These are phyloP conservation scores for Ammopiptanthus mongolicus DNA, from an alignment of 306 rosid species.

Conservation along the genomic window DNA sequence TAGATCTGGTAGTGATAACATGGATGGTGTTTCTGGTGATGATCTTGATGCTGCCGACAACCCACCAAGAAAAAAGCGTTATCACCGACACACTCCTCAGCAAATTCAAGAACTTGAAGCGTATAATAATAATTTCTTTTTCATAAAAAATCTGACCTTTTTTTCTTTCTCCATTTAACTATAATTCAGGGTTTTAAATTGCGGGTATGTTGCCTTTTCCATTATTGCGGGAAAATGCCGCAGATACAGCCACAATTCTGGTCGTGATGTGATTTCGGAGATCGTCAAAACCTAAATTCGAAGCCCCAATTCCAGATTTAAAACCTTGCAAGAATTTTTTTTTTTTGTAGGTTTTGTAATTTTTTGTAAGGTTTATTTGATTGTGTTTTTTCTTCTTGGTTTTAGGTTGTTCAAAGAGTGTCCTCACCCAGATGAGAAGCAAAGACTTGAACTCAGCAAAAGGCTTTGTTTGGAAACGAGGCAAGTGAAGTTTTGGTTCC, in stretches of 20 bases:
- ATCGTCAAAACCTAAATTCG: too few relatives aligned
- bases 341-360: background rate
- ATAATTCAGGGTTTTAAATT: too few relatives aligned
- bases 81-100: slow-evolving; percentile 92
- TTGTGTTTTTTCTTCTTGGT: background rate
- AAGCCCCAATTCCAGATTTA: too few relatives aligned
- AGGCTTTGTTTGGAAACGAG: slow-evolving; percentile 75
- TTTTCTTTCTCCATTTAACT: too few relatives aligned
- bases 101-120: slow-evolving; percentile 92
- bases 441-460: slow-evolving; percentile 70
- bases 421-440: slow-evolving; percentile 96
- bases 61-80: slow-evolving; percentile 73
- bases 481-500: slow-evolving; percentile 94
- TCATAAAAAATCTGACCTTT: background rate
- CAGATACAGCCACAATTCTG: too few relatives aligned
- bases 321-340: too few relatives aligned
- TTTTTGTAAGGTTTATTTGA: background rate
- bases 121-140: slow-evolving; percentile 29
- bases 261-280: too few relatives aligned
- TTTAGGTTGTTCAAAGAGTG: slow-evolving; percentile 76
- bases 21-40: slow-evolving; percentile 83
- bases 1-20: slow-evolving; percentile 84
- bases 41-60: slow-evolving; percentile 79
- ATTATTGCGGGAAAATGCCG: too few relatives aligned
- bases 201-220: too few relatives aligned